Conservation (phyloP, 352 stramenopile species). For the Globisporangium viniferum region DNA sequence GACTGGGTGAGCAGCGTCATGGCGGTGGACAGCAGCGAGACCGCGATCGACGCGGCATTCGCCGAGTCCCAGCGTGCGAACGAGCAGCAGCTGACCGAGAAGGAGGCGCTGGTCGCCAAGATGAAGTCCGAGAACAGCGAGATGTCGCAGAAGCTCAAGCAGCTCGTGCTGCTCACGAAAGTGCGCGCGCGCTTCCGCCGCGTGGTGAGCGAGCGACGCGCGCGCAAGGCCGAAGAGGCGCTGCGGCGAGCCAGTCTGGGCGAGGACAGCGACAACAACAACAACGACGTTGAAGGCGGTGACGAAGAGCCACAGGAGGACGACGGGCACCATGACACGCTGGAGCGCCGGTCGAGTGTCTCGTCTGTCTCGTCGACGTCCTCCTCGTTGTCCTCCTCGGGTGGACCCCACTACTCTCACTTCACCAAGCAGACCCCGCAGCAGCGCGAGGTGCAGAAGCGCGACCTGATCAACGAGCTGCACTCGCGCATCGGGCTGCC, state of each 20-base stretch:
- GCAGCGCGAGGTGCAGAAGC: constrained; percentile 51
- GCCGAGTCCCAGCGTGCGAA: constrained; percentile 42
- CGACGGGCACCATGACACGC: not conserved
- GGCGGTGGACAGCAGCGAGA: constrained; percentile 26
- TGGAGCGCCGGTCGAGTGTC: not conserved
- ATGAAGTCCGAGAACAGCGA: constrained; percentile 60
- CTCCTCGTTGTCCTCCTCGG: not conserved
- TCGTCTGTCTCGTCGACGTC: constrained; percentile 8
- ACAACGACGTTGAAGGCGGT: constrained; percentile 20
- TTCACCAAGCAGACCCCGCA: constrained; percentile 16
- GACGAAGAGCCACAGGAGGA: constrained; percentile 16
- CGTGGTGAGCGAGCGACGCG: constrained; percentile 44
- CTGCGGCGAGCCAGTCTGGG: constrained; percentile 13
- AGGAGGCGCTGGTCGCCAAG: constrained; percentile 53
- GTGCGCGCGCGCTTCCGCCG: constrained; percentile 47
- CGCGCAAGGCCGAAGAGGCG: constrained; percentile 38
- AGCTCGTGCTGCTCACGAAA: constrained; percentile 58
- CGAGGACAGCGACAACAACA: constrained; percentile 11
- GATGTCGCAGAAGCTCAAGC: constrained; percentile 60
- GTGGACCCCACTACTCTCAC: not conserved
- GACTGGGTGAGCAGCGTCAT: constrained; percentile 56
- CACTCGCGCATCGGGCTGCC: constrained; percentile 66
- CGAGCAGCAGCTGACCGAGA: constrained; percentile 43
- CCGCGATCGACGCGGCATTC: constrained; percentile 39
- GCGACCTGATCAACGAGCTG: constrained; percentile 75